Evolutionary conservation across 257 asterid genomes (phyloP).

Genomic region (Avicennia marina): DNA sequence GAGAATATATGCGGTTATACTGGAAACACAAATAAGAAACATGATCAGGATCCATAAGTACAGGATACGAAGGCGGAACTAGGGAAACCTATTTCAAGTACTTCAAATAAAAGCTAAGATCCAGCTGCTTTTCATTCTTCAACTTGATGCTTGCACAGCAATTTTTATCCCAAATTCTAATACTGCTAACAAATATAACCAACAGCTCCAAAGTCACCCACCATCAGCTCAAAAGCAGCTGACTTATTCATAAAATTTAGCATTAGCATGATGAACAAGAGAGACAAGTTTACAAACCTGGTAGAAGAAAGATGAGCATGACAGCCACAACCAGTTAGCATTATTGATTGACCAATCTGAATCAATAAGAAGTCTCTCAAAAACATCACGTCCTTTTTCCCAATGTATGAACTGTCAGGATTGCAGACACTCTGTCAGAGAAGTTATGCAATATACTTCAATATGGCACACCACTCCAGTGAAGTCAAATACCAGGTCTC

Average conservation of each 20-base stretch:
- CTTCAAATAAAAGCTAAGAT: neutral
- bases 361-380: slow-evolving; percentile 88
- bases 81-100: neutral
- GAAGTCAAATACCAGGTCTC: slow-evolving; percentile 69
- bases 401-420: slow-evolving; percentile 72
- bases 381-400: slow-evolving; percentile 97
- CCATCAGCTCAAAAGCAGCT: no score
- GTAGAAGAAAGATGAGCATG: slow-evolving; percentile 95
- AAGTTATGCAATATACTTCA: neutral
- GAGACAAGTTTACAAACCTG: slow-evolving; percentile 45
- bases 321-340: slow-evolving; percentile 95
- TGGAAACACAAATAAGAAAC: slow-evolving; percentile 26
- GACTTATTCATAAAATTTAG: no score
- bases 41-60: neutral
- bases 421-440: slow-evolving; percentile 16
- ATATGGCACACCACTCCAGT: neutral
- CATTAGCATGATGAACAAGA: no score
- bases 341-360: slow-evolving; percentile 97
- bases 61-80: no score
- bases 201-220: no score
- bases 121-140: neutral
- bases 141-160: neutral
- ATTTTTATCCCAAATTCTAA: neutral
- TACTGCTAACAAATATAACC: neutral
- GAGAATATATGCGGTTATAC: slow-evolving; percentile 93